Base-by-base conservation (phyloP, 164 flowering plant species). In the Cinnamomum chago region DNA sequence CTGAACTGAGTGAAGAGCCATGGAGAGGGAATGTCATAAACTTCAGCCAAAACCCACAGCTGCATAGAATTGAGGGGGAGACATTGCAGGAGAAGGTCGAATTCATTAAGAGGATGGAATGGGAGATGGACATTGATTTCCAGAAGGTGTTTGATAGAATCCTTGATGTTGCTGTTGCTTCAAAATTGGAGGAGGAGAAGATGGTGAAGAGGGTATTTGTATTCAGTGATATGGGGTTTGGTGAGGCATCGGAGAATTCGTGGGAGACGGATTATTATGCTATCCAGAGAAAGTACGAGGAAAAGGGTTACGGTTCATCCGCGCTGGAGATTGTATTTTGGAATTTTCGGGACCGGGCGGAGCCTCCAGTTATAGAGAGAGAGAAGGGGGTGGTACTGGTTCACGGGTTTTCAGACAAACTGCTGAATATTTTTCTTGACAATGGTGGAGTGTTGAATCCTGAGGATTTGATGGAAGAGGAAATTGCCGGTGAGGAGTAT, bases 191-290 rank as follows among this genome's bases (percentile, higher is more conserved):
- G 7, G 72, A 66, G 55, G 82, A 79, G 2, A 27, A 82, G 67
- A 78, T 86, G 83, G 78, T 87, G 10, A 86, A 84, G 81, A 80
- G 85, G 51, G 51, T 89, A 0, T 79, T 89, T 58, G 92, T 89
- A 20, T 89, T 89, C 73, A 89, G 90, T 64, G 90, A 87, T 62
- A 88, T 88, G 92, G 92, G 87, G 62, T 88, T 88, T 66, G 88
- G 86, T 35, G 25, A 78, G 68, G 90, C 83, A 2, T 28, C 85
- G 0, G 60, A 33, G 20, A 72, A 78, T 22, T 2, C n/a, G 0
- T 86, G 88, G 90, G 88, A 86, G 62, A 87, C 87, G 2, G 90
- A 84, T 24, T 87, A 88, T 51, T 65, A 81, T 62, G 84, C 65
- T 1, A 83, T 88, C 14, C 62, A 28, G 69, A 82, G 84, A 77